Conservation (phyloP, 345 rosid species). For the Citrus hindsii region DNA sequence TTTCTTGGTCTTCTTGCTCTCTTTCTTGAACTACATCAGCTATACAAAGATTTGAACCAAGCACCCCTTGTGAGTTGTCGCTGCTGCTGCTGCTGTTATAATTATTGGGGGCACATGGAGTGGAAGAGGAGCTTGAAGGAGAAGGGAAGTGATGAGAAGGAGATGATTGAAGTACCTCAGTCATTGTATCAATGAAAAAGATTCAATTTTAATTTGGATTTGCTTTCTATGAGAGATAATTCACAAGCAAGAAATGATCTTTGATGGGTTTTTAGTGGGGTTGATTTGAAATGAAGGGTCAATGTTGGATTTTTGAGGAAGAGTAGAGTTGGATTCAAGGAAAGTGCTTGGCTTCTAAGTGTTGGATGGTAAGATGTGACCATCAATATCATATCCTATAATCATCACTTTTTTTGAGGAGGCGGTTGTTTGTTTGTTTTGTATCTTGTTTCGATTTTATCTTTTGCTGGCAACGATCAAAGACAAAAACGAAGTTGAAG, state of each 20-base stretch:
- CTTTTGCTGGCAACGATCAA: conserved; percentile 17
- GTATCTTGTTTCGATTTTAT: not conserved
- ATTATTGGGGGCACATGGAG: conserved; percentile 54
- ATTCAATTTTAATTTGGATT: conserved; percentile 8
- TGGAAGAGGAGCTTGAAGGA: conserved; percentile 75
- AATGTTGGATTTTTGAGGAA: conserved; percentile 19
- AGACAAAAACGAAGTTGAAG: not conserved
- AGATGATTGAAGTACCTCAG: conserved; percentile 66
- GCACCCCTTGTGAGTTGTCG: conserved; percentile 26
- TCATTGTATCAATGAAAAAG: conserved; percentile 45
- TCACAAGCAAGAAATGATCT: conserved; percentile 38
- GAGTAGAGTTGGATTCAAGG: conserved; percentile 83
- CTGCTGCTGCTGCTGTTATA: conserved; percentile 23
- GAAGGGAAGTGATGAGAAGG: conserved; percentile 88
- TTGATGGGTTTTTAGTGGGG: conserved; percentile 19
- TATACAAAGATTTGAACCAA: conserved; percentile 31
- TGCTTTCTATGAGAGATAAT: conserved; percentile 21
- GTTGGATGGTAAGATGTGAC: not conserved
- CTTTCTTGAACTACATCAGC: conserved; percentile 31
- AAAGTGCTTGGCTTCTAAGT: conserved; percentile 24
- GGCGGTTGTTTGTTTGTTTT: not conserved
- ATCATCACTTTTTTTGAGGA: conserved; percentile 36
- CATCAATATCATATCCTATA: too few relatives aligned
- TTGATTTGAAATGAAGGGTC: conserved; percentile 6
- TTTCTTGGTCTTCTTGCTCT: conserved; percentile 21